Percentiles rank a stretch among this genome's conserved stretches.
phyloP scores from a whole-genome alignment of 225 moss, liverwort and hornwort genomes.

The Sphagnum contortum region DNA sequence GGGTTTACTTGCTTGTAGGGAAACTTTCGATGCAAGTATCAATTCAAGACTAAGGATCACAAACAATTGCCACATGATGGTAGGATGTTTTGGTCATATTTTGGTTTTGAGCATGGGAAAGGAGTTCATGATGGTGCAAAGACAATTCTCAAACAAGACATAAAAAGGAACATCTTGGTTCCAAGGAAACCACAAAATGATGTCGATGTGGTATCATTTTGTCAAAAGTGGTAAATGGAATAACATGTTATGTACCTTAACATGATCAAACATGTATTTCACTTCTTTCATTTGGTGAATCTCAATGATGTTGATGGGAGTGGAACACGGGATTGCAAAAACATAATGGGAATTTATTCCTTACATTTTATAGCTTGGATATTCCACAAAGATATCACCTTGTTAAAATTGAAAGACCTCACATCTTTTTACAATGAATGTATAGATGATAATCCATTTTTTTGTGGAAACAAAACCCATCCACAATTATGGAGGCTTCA shows the following conservation, averaged over 20 bases:
- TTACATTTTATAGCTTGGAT: constrained; percentile 1
- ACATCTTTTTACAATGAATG: too few species aligned
- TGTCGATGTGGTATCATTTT: constrained; percentile 2
- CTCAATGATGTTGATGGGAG: not conserved
- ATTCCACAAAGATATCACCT: not conserved
- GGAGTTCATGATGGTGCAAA: not conserved
- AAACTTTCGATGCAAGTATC: not conserved
- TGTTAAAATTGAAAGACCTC: not conserved
- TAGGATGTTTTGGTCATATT: constrained; percentile 5
- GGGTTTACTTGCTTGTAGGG: not conserved
- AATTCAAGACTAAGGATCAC: not conserved
- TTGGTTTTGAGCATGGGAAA: constrained; percentile 4
- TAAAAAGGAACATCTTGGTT: constrained; percentile 1
- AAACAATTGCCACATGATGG: not conserved
- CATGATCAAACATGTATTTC: not conserved
- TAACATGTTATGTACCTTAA: not conserved
- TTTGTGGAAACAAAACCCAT: too few species aligned
- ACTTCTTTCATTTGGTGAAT: constrained; percentile 3
- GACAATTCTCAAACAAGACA: not conserved
- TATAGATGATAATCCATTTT: too few species aligned
- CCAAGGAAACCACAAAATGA: not conserved
- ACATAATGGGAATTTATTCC: not conserved
- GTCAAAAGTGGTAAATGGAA: not conserved
- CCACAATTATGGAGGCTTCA: too few species aligned
- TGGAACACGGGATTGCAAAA: not conserved